Base-by-base conservation (phyloP, 345 rosid species). In the Luvunga scandens region DNA sequence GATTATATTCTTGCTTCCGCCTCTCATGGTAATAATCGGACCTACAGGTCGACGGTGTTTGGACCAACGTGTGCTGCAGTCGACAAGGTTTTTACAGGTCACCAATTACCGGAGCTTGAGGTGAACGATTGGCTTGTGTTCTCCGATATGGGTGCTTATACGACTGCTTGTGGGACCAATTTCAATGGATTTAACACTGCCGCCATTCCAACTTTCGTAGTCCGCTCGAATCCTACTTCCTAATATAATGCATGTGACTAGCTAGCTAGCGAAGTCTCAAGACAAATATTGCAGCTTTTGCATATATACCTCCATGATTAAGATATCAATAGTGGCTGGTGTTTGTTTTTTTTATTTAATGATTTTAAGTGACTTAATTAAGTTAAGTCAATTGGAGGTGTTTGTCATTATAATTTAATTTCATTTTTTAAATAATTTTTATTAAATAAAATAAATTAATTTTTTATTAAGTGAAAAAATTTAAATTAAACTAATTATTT, bases 51-150 rank as follows among this genome's bases (percentile, higher is more conserved):
- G 7, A 83, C 84, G 57, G 75, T 85, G 56, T 85, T 80, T 71
- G 87, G 87, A 21, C 87, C 85, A 1, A 85, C 87, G 7, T 85
- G 84, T 33, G 86, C 83, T 71, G 56, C 81, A 3, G 61, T 78
- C 13, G 87, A 85, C 42, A 62, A 67, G 9, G 82, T 85, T 8
- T 38, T 80, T 69, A 82, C 25, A 1, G 78, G 70, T n/a, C 70
- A 75, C 27, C 68, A 42, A 70, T 71, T 85, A 42, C 82, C 82
- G 24, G 87, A 85, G 9, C 80, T 85, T 21, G 6, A 75, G 27
- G 79, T 82, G 13, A 60, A 69, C 30, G 84, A 82, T 33, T 79
- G 83, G 83, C 55, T 85, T 14, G 74, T 82, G 76, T 85, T 85
- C 14, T 81, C 81, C 6, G 64, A 82, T 16, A 85, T 82, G 87